These are phyloP conservation scores for Ceriops tagal DNA, from an alignment of 345 rosid genomes.

Conservation along the genomic window DNA sequence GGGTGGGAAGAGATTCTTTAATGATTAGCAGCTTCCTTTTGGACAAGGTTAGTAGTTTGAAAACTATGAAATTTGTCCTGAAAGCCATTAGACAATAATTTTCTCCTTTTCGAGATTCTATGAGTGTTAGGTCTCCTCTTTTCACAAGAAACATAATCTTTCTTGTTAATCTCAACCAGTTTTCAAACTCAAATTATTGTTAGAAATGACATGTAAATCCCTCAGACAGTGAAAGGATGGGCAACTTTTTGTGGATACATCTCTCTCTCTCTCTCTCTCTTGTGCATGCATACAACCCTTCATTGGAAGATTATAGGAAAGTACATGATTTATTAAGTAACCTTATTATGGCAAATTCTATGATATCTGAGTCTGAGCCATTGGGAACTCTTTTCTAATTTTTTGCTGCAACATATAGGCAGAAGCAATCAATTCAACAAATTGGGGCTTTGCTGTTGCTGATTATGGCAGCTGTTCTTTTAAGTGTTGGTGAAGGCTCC, in stretches of 20 bases:
- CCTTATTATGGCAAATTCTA: background rate
- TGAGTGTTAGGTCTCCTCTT: background rate
- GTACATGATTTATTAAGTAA: background rate
- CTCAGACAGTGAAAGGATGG: background rate
- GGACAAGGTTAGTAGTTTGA: background rate
- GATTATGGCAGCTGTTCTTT: conserved; percentile 85
- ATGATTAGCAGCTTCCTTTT: background rate
- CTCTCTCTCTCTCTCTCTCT: background rate
- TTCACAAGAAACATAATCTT: background rate
- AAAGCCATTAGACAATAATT: background rate
- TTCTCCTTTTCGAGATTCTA: background rate
- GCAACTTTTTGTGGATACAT: background rate
- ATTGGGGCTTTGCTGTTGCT: conserved; percentile 78
- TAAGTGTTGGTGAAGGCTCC: conserved; percentile 96
- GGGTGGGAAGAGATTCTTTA: too few relatives aligned
- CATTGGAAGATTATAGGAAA: too few relatives aligned
- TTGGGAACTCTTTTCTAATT: conserved; percentile 14
- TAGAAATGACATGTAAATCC: background rate
- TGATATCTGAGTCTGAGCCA: background rate
- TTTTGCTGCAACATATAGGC: conserved; percentile 46
- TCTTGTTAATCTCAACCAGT: background rate
- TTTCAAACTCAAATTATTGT: background rate
- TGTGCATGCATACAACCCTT: too few relatives aligned
- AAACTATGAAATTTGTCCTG: background rate
- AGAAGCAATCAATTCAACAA: conserved; percentile 87